These are phyloP conservation scores for Domatiomyces catenatus DNA, from an alignment of 2,329 filamentous ascomycete species.

Conservation along the genomic window DNA sequence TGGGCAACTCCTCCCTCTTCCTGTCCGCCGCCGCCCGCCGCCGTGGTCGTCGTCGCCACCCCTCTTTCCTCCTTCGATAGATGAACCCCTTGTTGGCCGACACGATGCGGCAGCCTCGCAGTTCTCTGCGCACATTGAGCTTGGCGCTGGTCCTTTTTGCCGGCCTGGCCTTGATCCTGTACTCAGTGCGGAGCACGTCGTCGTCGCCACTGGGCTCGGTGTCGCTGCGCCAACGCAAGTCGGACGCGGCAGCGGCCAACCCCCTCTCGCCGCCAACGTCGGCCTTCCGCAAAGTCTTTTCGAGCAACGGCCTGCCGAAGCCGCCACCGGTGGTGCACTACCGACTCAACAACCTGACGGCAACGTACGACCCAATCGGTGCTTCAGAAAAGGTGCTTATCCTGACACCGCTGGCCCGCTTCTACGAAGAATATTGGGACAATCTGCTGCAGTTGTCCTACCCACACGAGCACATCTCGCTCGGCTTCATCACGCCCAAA, in stretches of 20 bases:
- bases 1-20: neutral
- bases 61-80: neutral
- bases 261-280: conserved; percentile 59
- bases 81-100: conserved; percentile 9
- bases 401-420: conserved; percentile 79
- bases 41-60: neutral
- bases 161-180: conserved; percentile 13
- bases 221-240: conserved; percentile 31
- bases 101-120: conserved; percentile 13
- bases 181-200: conserved; percentile 8
- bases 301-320: conserved; percentile 22
- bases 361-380: conserved; percentile 55
- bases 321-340: conserved; percentile 77
- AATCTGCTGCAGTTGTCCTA: conserved; percentile 73
- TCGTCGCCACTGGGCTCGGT: conserved; percentile 8
- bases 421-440: conserved; percentile 92
- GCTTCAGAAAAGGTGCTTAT: conserved; percentile 80
- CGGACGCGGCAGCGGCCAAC: conserved; percentile 47
- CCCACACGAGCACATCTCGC: conserved; percentile 83
- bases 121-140: conserved; percentile 8
- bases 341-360: conserved; percentile 88
- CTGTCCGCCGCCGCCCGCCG: neutral
- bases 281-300: conserved; percentile 49
- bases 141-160: conserved; percentile 10
- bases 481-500: conserved; percentile 93